Conservation (phyloP, 208 protist genomes). For the Crithidia expoeki region DNA sequence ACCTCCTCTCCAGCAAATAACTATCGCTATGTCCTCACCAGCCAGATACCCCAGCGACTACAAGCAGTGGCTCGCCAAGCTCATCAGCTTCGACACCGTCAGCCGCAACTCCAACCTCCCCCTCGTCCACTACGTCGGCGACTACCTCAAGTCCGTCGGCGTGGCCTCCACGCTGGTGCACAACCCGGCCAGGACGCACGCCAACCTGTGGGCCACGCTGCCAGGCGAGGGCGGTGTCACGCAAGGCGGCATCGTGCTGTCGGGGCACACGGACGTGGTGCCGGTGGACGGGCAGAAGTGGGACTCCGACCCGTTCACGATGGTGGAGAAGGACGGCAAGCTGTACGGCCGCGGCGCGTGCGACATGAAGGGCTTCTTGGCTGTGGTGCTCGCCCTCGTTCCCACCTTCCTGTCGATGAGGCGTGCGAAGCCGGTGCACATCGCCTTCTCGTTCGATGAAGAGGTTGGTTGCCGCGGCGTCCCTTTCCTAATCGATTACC, state of each 20-base stretch:
- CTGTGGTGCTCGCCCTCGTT: slow-evolving; percentile 44
- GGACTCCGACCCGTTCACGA: slow-evolving; percentile 53
- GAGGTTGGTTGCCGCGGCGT: slow-evolving; percentile 46
- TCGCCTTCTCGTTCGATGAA: slow-evolving; percentile 54
- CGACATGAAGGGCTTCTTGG: slow-evolving; percentile 72
- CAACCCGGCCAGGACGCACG: slow-evolving; percentile 41
- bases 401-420: slow-evolving; percentile 43
- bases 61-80: slow-evolving; percentile 32
- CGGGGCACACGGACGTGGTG: slow-evolving; percentile 66
- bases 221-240: slow-evolving; percentile 43
- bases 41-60: background rate
- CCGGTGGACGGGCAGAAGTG: slow-evolving; percentile 63
- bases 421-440: slow-evolving; percentile 53
- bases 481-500: slow-evolving; percentile 37
- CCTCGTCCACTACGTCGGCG: slow-evolving; percentile 47
- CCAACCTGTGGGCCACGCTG: slow-evolving; percentile 64
- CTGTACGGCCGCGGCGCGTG: slow-evolving; percentile 56
- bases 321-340: slow-evolving; percentile 56
- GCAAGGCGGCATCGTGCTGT: slow-evolving; percentile 62
- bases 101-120: slow-evolving; percentile 60
- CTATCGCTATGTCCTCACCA: background rate
- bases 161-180: slow-evolving; percentile 38
- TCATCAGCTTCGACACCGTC: slow-evolving; percentile 58
- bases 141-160: slow-evolving; percentile 30
- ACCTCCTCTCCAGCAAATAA: background rate